Base-by-base conservation (phyloP, 169 alveolate genomes). In the Cytauxzoon felis region DNA sequence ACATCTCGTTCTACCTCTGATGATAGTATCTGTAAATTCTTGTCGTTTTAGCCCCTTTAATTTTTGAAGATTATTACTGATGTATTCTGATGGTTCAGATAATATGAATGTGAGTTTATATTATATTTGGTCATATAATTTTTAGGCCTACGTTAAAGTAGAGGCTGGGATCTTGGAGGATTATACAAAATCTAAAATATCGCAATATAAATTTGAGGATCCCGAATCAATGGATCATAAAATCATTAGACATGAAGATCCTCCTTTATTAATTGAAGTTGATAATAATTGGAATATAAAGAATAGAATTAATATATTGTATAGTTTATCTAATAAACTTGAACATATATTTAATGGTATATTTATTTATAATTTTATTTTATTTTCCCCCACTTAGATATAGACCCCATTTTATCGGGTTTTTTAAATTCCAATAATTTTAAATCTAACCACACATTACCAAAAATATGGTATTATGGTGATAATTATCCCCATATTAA, bases 381-480 rank as follows among this genome's bases (percentile, higher is more conserved):
- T n/a, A n/a, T n/a, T n/a, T n/a, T n/a, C n/a, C n/a, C n/a, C n/a
- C n/a, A 13, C 45, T 13, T 38, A 38, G 45, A n/a, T n/a, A 38
- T 38, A 13, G 13, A 38, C 13, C 45, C 45, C 13, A n/a, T 54
- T 9, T 19, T 54, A 3, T 24, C 18, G 59, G 54, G 23, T 6
- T 36, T 23, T 21, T 16, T 51, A n/a, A 54, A 54, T 54, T 54
- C 33, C 54, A 54, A 29, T 9, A 54, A 36, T 36, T 54, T 36
- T 23, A 36, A 54, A 32, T 54, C 29, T 36, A 24, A 30, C 6
- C 65, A 36, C 6, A 54, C 33, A 36, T 36, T 50, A 1, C 76
- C 82, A 11, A 5, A 58, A n/a, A 21, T 45, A 27, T 71, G 82
- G 82, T n/a, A n/a, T n/a, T n/a, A n/a, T n/a, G n/a, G n/a, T n/a